Evolutionary conservation across 129 eudicot species (phyloP).

Genomic region (Sambucus nigra): DNA sequence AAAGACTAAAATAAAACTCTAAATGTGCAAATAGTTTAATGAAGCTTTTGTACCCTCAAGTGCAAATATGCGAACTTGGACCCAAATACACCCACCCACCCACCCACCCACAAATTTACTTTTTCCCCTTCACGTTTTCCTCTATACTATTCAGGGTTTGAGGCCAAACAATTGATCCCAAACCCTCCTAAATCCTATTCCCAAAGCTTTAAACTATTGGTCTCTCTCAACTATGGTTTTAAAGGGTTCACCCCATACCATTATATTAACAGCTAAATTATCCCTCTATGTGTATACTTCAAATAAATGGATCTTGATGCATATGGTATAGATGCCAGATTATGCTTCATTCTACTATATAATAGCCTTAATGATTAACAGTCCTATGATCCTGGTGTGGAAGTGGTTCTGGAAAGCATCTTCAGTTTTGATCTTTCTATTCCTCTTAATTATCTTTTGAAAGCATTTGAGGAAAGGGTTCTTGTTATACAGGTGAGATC

Average conservation of each 20-base stretch:
- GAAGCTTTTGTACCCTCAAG: too few species aligned
- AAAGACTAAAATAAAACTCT: too few species aligned
- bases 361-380: constrained; percentile 45
- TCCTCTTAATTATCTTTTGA: constrained; percentile 86
- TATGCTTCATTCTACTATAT: constrained; percentile 13
- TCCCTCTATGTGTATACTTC: too few species aligned
- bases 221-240: neutral
- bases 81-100: too few species aligned
- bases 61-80: too few species aligned
- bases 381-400: constrained; percentile 89
- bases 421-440: constrained; percentile 81
- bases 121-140: too few species aligned
- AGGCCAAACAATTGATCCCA: neutral
- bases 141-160: too few species aligned
- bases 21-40: too few species aligned
- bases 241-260: neutral
- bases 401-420: constrained; percentile 73
- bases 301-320: too few species aligned
- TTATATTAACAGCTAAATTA: neutral
- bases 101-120: too few species aligned
- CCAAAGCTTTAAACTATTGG: neutral
- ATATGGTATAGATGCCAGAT: neutral
- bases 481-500: constrained; percentile 63
- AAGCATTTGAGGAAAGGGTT: constrained; percentile 42
- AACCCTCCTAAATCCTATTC: neutral